These are phyloP conservation scores for Fusarium euwallaceae DNA, from an alignment of 2,329 filamentous ascomycete genomes.

Conservation along the genomic window DNA sequence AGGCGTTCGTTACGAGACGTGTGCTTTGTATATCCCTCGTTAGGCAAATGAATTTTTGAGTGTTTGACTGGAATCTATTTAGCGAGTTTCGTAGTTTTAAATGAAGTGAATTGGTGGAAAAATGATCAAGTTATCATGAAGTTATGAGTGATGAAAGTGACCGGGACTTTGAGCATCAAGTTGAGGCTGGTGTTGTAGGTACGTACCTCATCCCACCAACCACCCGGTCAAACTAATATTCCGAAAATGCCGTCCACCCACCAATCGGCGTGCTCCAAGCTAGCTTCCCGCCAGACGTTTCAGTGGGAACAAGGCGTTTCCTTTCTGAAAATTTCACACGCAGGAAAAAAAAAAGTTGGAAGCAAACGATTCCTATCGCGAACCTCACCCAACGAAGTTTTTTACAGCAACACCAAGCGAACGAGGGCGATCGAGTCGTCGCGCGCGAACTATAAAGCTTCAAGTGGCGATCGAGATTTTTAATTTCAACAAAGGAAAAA, in stretches of 20 bases:
- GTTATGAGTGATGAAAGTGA: neutral
- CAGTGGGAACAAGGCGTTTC: slow-evolving; percentile 23
- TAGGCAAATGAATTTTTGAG: slow-evolving; percentile 27
- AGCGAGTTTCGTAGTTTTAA: neutral
- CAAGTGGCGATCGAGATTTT: slow-evolving; percentile 19
- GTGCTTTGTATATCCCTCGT: slow-evolving; percentile 37
- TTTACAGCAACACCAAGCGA: slow-evolving; percentile 15
- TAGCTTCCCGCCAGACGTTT: slow-evolving; percentile 39
- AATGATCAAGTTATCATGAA: neutral
- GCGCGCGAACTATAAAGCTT: slow-evolving; percentile 3
- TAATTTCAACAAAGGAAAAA: neutral
- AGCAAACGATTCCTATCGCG: slow-evolving; percentile 30
- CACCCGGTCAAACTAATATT: slow-evolving; percentile 37
- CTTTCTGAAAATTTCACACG: slow-evolving; percentile 49
- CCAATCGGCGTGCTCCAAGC: slow-evolving; percentile 41
- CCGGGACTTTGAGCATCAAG: neutral
- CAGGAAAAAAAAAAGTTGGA: slow-evolving; percentile 45
- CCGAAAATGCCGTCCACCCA: slow-evolving; percentile 8
- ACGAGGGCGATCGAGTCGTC: slow-evolving; percentile 18
- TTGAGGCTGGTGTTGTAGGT: neutral
- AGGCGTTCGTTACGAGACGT: slow-evolving; percentile 42
- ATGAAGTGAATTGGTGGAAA: neutral
- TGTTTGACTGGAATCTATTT: neutral
- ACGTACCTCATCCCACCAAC: neutral
- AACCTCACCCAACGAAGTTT: neutral